Conservation (phyloP, 352 stramenopile species). For the Phytopythium ostracodes region DNA sequence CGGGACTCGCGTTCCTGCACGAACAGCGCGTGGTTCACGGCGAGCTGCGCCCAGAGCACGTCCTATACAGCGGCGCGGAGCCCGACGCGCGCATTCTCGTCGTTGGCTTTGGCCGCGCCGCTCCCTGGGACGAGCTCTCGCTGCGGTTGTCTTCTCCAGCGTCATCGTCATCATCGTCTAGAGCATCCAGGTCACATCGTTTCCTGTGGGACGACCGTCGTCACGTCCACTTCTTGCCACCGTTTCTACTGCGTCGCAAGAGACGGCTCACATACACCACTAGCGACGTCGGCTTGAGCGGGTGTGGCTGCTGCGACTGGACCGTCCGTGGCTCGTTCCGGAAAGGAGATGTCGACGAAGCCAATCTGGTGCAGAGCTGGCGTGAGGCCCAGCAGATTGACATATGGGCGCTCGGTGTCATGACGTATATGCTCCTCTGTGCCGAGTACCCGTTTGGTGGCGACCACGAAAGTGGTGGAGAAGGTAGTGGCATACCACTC, state of each 20-base stretch:
- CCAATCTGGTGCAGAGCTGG: conserved; percentile 38
- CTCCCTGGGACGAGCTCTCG: conserved; percentile 32
- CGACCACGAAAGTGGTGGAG: conserved; percentile 7
- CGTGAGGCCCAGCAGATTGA: conserved; percentile 62
- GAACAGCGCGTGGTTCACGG: conserved; percentile 45
- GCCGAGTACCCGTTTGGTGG: conserved; percentile 49
- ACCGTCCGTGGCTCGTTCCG: neutral
- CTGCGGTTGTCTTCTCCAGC: conserved; percentile 14
- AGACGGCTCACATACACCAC: neutral
- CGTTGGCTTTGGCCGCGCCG: conserved; percentile 58
- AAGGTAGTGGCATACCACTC: conserved; percentile 11
- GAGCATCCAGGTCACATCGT: neutral
- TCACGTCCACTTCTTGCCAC: conserved; percentile 60
- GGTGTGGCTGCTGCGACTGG: neutral
- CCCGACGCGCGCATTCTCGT: conserved; percentile 58
- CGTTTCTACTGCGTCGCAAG: conserved; percentile 37
- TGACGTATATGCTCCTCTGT: conserved; percentile 66
- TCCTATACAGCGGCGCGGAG: conserved; percentile 68
- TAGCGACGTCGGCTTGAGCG: neutral
- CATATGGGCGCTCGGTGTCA: conserved; percentile 69
- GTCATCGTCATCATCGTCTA: neutral
- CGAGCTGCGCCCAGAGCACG: conserved; percentile 67
- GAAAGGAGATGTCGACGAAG: conserved; percentile 11
- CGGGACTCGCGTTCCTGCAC: conserved; percentile 61
- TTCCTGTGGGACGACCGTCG: conserved; percentile 64